Evolutionary conservation across 768 basidiomycete species (phyloP), one percentile per base, ranked within the genome.

Genomic region (Steccherinum ochraceum): DNA sequence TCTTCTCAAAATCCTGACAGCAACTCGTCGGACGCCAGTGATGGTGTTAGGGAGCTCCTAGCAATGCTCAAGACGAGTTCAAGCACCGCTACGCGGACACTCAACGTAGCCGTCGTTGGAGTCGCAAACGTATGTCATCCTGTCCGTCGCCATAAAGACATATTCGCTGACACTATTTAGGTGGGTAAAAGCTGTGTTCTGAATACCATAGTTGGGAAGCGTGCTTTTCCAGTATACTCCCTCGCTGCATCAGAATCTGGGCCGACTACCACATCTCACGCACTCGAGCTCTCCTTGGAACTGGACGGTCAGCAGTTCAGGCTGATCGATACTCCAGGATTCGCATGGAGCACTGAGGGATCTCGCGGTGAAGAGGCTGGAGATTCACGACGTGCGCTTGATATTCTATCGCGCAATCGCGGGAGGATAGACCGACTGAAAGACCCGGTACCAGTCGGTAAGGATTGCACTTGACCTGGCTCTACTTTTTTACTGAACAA

Each of bases 241-340:
- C 58, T 59, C 35, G 53, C 76, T 35, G 62, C 73, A 20, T 69
- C 77, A 20, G 74, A 74, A 25, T 74, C 74, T 26, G 77, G 79
- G 21, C 85, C 84, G 7, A 86, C 86, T 1, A 95, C 93, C 19
- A 90, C 84, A 20, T 71, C 74, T 12, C 74, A 79, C 25, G 75
- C 86, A 3, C 84, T 84, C 57, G 83, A 85, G 57, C 73, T 87
- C 20, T 66, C 72, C 2, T 57, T 79, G 2, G 77, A 76, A 46
- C 63, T 71, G 10, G 72, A 70, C 10, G 77, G 74, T 20, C 72
- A 70, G 54, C 68, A 69, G 47, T 71, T 93, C 56, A 77, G 78
- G 26, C 59, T 94, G 50, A 81, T 93, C 58, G 93, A 96, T 65
- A 95, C 90, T 0, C 93, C 93, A 25, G 93, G 93, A n/a, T 68